Conservation (phyloP, 768 basidiomycete species). For the Boletus fagicola region DNA sequence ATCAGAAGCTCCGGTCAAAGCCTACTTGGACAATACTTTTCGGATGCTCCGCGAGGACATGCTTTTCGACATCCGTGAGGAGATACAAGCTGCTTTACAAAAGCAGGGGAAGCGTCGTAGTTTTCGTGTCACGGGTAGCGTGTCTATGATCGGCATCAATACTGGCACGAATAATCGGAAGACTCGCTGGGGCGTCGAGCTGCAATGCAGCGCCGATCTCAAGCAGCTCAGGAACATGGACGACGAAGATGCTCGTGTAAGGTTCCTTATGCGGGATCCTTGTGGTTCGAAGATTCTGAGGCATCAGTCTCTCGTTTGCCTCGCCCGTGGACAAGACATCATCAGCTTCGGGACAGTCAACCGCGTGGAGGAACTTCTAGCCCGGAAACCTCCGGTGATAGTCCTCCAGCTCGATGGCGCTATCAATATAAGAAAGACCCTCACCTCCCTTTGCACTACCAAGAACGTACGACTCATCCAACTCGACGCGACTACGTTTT, state of each 20-base stretch:
- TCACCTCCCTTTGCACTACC: constrained; percentile 38
- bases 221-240: constrained; percentile 31
- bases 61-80: constrained; percentile 55
- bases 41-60: constrained; percentile 64
- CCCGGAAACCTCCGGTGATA: constrained; percentile 45
- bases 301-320: constrained; percentile 55
- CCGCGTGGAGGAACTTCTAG: constrained; percentile 54
- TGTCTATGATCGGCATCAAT: constrained; percentile 40
- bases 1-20: constrained; percentile 34
- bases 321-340: constrained; percentile 48
- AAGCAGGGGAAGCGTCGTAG: constrained; percentile 40
- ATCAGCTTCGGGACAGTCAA: constrained; percentile 53
- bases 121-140: constrained; percentile 29
- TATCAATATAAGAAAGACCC: constrained; percentile 34
- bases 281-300: constrained; percentile 38
- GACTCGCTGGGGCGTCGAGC: constrained; percentile 42
- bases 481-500: constrained; percentile 57
- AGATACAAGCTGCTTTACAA: constrained; percentile 40
- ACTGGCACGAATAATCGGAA: constrained; percentile 22
- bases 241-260: constrained; percentile 33
- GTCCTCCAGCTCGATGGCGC: constrained; percentile 53
- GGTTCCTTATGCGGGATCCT: constrained; percentile 34
- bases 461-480: constrained; percentile 45
- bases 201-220: constrained; percentile 37
- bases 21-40: constrained; percentile 64